A percentile compares a stretch with the other conserved stretches of the same genome.
Conservation (phyloP, 306 rosid genomes). For the Herpetospermum pedunculosum region DNA sequence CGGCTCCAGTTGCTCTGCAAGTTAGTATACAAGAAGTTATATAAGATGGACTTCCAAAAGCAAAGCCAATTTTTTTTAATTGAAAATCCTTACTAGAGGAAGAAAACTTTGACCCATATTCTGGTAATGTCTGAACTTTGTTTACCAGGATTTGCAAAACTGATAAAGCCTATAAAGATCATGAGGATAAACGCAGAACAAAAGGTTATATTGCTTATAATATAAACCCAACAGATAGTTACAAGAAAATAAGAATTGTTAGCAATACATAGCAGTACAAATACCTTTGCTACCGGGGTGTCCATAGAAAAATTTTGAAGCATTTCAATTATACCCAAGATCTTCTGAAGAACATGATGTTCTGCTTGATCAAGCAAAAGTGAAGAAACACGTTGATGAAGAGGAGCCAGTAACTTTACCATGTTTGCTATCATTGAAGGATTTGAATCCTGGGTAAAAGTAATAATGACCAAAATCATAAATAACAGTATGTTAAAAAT, state of each 20-base stretch:
- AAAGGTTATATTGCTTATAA: not conserved
- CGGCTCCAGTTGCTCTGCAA: slow-evolving; percentile 49
- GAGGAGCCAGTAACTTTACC: slow-evolving; percentile 52
- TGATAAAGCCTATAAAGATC: slow-evolving; percentile 47
- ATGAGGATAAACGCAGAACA: slow-evolving; percentile 3
- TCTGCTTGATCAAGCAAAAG: slow-evolving; percentile 46
- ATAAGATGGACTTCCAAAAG: not conserved
- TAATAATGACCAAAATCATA: not conserved
- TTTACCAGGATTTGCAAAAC: slow-evolving; percentile 71
- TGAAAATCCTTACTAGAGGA: slow-evolving; percentile 36
- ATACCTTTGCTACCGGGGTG: slow-evolving; percentile 79
- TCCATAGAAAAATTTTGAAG: slow-evolving; percentile 49
- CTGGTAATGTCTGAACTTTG: slow-evolving; percentile 43
- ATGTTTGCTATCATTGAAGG: slow-evolving; percentile 53
- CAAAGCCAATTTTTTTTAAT: not conserved
- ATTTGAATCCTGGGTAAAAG: slow-evolving; percentile 56
- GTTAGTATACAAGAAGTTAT: slow-evolving; percentile 13
- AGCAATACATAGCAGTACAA: not conserved
- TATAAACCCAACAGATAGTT: not conserved
- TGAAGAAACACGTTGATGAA: slow-evolving; percentile 34
- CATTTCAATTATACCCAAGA: slow-evolving; percentile 48
- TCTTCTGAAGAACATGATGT: slow-evolving; percentile 47
- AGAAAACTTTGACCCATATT: slow-evolving; percentile 49
- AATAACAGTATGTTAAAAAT: not conserved
- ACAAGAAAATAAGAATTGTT: not conserved